phyloP scores from a whole-genome alignment of 106 monocot genomes.

The Acorus gramineus region DNA sequence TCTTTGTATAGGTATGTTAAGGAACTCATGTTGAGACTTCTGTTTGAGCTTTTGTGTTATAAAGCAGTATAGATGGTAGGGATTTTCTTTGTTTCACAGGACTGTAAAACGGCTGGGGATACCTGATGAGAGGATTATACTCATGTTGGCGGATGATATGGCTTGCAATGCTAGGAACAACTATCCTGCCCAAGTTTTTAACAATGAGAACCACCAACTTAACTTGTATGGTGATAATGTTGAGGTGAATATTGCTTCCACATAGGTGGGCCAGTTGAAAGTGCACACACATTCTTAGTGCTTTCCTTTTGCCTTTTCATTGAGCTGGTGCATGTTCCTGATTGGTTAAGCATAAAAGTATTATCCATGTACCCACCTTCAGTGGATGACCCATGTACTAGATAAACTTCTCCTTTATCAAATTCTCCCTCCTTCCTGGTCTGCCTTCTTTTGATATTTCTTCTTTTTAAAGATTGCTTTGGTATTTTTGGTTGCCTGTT shows the following conservation, averaged over 20 bases:
- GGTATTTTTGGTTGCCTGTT: no score
- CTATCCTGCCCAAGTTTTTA: constrained; percentile 95
- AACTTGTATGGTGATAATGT: constrained; percentile 99
- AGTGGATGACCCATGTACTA: no score
- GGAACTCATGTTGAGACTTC: background rate
- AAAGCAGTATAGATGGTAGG: background rate
- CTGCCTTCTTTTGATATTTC: no score
- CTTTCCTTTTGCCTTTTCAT: background rate
- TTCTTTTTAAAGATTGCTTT: no score
- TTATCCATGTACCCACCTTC: no score
- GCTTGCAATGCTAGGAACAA: constrained; percentile 95
- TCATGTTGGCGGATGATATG: constrained; percentile 99
- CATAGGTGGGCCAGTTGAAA: background rate
- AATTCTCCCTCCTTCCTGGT: no score
- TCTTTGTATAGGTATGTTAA: constrained; percentile 73
- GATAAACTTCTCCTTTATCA: no score
- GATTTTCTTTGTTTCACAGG: constrained; percentile 22
- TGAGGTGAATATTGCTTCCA: constrained; percentile 46
- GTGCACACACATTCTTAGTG: background rate
- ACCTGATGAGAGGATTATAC: constrained; percentile 96
- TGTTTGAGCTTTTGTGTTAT: background rate
- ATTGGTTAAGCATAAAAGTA: no score
- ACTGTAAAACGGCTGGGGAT: constrained; percentile 94
- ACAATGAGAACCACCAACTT: constrained; percentile 96
- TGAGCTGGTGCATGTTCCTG: no score